Percentiles rank a stretch among this genome's conserved stretches.
These are phyloP conservation scores for Stemphylium vesicarium DNA, from an alignment of 2,329 filamentous ascomycete species.

Conservation along the genomic window DNA sequence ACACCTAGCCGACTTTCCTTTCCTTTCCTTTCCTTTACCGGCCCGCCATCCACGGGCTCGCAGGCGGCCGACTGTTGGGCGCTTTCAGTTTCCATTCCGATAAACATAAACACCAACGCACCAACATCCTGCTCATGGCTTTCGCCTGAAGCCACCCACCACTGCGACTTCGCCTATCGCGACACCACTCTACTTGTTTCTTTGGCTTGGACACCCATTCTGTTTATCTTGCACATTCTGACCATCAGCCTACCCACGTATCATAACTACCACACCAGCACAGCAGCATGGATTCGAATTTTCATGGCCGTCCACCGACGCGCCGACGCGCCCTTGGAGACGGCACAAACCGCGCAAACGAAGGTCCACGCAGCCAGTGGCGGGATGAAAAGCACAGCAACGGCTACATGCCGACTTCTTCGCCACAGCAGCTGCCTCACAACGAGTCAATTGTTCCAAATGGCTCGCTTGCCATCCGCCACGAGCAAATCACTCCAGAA, in stretches of 20 bases:
- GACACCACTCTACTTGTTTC: constrained; percentile 21
- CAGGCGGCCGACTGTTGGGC: constrained; percentile 20
- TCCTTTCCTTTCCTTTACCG: constrained; percentile 38
- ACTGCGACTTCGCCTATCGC: constrained; percentile 20
- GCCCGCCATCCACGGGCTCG: constrained; percentile 20
- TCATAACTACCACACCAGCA: constrained; percentile 14
- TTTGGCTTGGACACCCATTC: constrained; percentile 28
- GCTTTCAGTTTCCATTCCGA: constrained; percentile 30
- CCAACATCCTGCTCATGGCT: constrained; percentile 24
- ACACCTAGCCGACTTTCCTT: constrained; percentile 36
- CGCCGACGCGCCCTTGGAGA: constrained; percentile 43
- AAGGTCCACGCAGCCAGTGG: constrained; percentile 26
- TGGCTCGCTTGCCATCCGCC: constrained; percentile 51
- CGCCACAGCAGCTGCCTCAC: constrained; percentile 45
- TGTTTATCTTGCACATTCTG: constrained; percentile 34
- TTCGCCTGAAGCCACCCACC: constrained; percentile 13
- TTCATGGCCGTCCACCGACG: constrained; percentile 40
- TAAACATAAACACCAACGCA: constrained; percentile 29
- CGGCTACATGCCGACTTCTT: constrained; percentile 21
- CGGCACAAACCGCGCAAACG: constrained; percentile 43
- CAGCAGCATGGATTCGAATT: constrained; percentile 39
- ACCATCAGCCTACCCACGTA: constrained; percentile 20
- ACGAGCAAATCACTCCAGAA: constrained; percentile 48
- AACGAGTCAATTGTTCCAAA: constrained; percentile 55
- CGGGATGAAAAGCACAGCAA: constrained; percentile 28